Base-by-base conservation (phyloP, 805 yeast genomes). In the Brettanomyces naardenensis region DNA sequence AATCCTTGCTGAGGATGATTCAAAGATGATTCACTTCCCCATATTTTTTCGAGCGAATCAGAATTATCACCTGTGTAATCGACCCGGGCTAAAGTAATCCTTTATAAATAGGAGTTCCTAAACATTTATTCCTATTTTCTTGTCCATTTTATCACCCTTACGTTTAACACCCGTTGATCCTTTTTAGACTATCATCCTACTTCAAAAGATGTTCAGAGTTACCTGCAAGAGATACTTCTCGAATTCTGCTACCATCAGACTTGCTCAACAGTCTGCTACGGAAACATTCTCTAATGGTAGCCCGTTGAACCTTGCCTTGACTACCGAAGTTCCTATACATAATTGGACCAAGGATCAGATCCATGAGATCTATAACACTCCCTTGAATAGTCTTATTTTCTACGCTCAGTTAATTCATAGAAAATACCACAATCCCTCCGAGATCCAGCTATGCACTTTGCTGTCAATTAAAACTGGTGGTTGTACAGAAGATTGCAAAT, bases 391-490 rank as follows among this genome's bases (percentile, higher is more conserved):
- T 28, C 62, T 83, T 31, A 66, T 75, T 7, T 68, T 65, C 51
- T 62, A 64, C 28, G 77, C 90, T 1, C 86, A 80, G 47, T 46
- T 69, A 7, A 82, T 79, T 41, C 90, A 83, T 53, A 60, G 88
- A 29, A 67, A 64, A 42, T 71, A 68, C 59, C 87, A 83, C 51
- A 76, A 81, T 44, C 85, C 88, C 1, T 49, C 65, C 0, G 77
- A 80, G 51, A 79, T 82, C 19, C 92, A 84, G 53, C 64, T 84
- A 36, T 83, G 92, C 59, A 80, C 90, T 2, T 64, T 83, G 46
- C 66, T 82, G 62, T 77, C 76, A 42, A 81, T 83, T 54, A 83
- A 83, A 52, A 71, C 82, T 2, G 92, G 92, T 37, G 90, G 92
- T 1, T 82, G 92, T 53, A 66, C 86, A 2, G 92, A 83, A 49